A percentile compares a stretch with the other conserved stretches of the same genome.
Conservation (phyloP, 805 yeast species). For the Candida chilensis region DNA sequence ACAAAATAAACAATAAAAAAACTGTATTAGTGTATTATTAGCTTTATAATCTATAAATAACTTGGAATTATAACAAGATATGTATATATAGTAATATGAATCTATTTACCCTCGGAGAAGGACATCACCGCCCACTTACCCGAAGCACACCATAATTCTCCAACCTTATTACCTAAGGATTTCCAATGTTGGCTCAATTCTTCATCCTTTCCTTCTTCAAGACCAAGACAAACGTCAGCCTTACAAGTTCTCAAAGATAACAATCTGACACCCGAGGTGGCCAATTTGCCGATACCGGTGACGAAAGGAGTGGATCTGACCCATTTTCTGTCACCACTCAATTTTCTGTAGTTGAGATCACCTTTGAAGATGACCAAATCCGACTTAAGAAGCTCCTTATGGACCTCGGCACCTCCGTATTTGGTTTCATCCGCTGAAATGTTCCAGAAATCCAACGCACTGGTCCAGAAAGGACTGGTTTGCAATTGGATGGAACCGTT, state of each 20-base stretch:
- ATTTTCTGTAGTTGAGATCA: slow-evolving; percentile 89
- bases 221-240: slow-evolving; percentile 91
- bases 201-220: slow-evolving; percentile 65
- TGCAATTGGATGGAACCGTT: slow-evolving; percentile 40
- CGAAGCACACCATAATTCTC: slow-evolving; percentile 74
- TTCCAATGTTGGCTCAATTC: slow-evolving; percentile 55
- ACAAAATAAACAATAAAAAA: no score
- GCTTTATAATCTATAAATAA: no score
- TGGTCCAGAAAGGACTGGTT: slow-evolving; percentile 82
- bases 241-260: slow-evolving; percentile 87
- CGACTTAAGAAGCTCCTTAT: slow-evolving; percentile 53
- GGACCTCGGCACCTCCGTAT: slow-evolving; percentile 53
- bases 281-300: slow-evolving; percentile 62
- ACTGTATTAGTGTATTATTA: no score
- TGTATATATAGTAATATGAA: no score
- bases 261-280: slow-evolving; percentile 50
- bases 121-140: slow-evolving; percentile 94
- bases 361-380: slow-evolving; percentile 83
- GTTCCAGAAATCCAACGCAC: slow-evolving; percentile 66
- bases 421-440: slow-evolving; percentile 40
- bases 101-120: slow-evolving; percentile 29
- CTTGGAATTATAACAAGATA: no score
- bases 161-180: slow-evolving; percentile 47
- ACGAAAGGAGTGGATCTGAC: slow-evolving; percentile 67
- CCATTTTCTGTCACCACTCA: slow-evolving; percentile 91